Conservation (phyloP, 1,284 basidiomycete species). For the Chondrostereum purpureum region DNA sequence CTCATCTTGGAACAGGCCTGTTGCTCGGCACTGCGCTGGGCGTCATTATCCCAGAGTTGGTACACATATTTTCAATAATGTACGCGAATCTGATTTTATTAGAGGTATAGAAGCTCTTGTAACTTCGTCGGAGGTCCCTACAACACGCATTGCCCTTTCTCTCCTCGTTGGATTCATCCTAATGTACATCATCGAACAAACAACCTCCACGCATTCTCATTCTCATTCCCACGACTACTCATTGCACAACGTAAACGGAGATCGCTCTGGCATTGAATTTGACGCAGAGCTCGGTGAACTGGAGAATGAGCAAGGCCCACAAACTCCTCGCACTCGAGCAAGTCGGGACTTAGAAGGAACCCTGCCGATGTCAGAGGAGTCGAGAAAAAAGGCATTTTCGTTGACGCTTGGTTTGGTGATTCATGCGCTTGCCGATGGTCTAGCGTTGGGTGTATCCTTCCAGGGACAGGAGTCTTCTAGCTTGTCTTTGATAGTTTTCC, state of each 20-base stretch:
- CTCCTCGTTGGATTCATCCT: conserved; percentile 78
- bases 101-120: conserved; percentile 60
- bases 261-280: conserved; percentile 38
- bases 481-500: conserved; percentile 76
- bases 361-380: conserved; percentile 7
- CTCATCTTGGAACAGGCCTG: conserved; percentile 73
- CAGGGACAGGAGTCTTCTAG: conserved; percentile 34
- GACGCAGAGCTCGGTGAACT: conserved; percentile 53
- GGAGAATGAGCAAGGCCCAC: conserved; percentile 30
- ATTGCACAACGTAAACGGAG: conserved; percentile 19
- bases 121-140: conserved; percentile 33
- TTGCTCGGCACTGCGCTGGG: conserved; percentile 85
- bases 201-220: conserved; percentile 44
- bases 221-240: conserved; percentile 20
- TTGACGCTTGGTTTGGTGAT: conserved; percentile 80
- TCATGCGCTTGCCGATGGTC: conserved; percentile 85
- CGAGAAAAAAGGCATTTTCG: conserved; percentile 44
- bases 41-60: conserved; percentile 88
- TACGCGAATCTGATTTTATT: conserved; percentile 6
- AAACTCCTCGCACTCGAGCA: conserved; percentile 9
- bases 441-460: conserved; percentile 79
- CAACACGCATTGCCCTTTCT: conserved; percentile 59
- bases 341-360: conserved; percentile 7
- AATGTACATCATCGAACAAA: conserved; percentile 76
- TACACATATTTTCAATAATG: conserved; percentile 12